Evolutionary conservation across 73 alveolate genomes (phyloP).

Genomic region (Paramecium biaurelia): DNA sequence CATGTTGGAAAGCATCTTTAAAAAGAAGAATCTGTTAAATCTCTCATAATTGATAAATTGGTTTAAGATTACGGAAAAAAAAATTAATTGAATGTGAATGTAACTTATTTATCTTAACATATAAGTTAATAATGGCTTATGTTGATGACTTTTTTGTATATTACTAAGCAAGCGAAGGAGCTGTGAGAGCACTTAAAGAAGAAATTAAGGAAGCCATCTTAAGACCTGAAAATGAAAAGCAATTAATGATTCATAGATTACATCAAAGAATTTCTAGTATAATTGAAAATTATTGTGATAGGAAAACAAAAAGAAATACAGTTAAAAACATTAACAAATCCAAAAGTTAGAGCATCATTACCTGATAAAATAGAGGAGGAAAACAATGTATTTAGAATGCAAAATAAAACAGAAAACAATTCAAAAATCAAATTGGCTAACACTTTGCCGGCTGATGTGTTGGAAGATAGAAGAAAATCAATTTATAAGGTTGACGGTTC

Average conservation of each 20-base stretch:
- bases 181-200: neutral
- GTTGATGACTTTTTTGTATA: constrained; percentile 4
- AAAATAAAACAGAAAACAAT: neutral
- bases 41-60: neutral
- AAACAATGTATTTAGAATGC: neutral
- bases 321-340: neutral
- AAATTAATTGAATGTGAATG: constrained; percentile 25
- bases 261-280: neutral
- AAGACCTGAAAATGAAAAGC: neutral
- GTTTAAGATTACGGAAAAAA: neutral
- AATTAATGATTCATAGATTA: neutral
- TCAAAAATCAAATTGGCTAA: neutral
- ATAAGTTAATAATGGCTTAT: neutral
- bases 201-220: neutral
- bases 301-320: neutral
- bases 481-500: constrained; percentile 22
- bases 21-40: neutral
- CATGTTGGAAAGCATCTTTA: neutral
- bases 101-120: neutral
- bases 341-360: neutral
- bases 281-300: neutral
- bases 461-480: neutral
- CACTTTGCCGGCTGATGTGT: neutral
- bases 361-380: neutral
- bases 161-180: neutral